Base-by-base conservation (phyloP, 192 early-diverging fungal species). In the Coemansia asiatica region DNA sequence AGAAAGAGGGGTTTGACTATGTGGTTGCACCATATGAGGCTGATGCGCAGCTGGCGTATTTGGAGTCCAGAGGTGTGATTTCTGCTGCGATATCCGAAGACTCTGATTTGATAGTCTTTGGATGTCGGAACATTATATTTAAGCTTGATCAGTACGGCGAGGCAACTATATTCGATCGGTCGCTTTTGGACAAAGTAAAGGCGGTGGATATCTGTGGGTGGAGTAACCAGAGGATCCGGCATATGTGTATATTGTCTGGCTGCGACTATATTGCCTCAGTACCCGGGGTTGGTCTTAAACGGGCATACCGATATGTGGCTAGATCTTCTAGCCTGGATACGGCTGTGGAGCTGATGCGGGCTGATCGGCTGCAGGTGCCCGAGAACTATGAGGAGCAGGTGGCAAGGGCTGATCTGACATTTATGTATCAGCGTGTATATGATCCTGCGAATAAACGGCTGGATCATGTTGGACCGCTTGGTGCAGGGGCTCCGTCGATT, bases 1-100 rank as follows among this genome's bases (percentile, higher is more conserved):
- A 83, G 22, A 61, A 62, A n/a, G 81, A 82, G 49, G 81, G 86
- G 10, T 83, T 99, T 27, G 73, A 87, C 29, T 95, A 85, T 77
- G 69, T 96, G 0, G 93, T 97, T 0, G 94, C 97, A 2, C 97
- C 97, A 0, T 99, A 94, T 63, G 97, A 99, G 72, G 97, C 97
- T 0, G 97, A 99, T 66, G 92, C 96, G 8, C 97, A 99, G 75
- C 74, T 99, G 48, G 90, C 92, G 0, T 97, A 85, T 64, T 75
- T 99, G 15, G 86, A 91, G 35, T 74, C 85, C 9, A 72, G 64
- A 21, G 88, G 88, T 1, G 18, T 90, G 12, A 89, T 94, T 9
- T 61, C 84, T 18, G 96, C 93, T 6, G 83, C 93, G 13, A 86
- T 99, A 12, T 95, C 96, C 0, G 96, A 97, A 74, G 97, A 99